Evolutionary conservation across 257 asterid species (phyloP).

Genomic region (Datura wrightii): DNA sequence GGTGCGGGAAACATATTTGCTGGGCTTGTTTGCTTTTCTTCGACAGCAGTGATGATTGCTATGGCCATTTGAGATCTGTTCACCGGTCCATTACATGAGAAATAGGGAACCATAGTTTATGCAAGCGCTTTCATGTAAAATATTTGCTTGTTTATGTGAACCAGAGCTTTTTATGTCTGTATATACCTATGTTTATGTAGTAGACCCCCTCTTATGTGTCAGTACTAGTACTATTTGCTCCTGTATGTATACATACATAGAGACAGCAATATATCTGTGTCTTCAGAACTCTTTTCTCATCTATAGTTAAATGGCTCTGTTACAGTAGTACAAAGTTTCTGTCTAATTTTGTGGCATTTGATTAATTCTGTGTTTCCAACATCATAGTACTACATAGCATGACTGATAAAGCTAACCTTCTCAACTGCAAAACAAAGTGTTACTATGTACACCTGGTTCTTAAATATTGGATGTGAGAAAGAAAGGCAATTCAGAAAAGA

Average conservation of each 20-base stretch:
- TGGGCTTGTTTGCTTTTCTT: conserved; percentile 79
- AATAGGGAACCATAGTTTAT: conserved; percentile 12
- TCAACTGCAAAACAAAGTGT: neutral
- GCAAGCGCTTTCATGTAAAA: neutral
- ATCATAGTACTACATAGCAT: neutral
- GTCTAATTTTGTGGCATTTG: conserved; percentile 16
- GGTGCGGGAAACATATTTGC: conserved; percentile 85
- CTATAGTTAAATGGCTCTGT: neutral
- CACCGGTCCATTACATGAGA: conserved; percentile 53
- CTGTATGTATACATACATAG: neutral
- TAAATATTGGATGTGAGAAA: neutral
- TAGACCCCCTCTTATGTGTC: neutral
- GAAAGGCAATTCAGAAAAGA: neutral
- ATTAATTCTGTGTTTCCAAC: neutral
- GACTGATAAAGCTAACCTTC: neutral
- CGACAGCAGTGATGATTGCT: conserved; percentile 64
- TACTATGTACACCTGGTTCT: neutral
- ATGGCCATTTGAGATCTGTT: conserved; percentile 66
- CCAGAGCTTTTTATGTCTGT: neutral
- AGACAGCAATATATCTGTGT: neutral
- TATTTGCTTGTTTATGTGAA: conserved; percentile 15
- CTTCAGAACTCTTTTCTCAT: neutral
- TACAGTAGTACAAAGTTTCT: neutral
- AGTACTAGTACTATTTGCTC: neutral
- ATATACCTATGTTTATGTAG: neutral